Base-by-base conservation (phyloP, 257 asterid genomes). In the Gentiana dahurica region DNA sequence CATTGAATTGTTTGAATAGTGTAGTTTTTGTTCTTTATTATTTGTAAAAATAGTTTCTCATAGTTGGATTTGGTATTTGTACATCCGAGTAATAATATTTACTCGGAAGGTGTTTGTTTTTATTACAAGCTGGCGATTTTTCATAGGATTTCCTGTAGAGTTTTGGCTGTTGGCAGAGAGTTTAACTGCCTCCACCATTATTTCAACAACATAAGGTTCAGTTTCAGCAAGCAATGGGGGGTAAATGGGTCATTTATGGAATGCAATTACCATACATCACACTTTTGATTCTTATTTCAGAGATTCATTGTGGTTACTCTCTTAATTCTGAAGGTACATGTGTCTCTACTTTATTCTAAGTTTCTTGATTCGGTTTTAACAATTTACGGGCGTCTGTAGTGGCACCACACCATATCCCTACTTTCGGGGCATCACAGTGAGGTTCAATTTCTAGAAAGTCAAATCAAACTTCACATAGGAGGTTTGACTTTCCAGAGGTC, bases 251-350 rank as follows among this genome's bases (percentile, higher is more conserved):
- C 52, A 69, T 67, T 61, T 66, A 66, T 66, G 75, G 68, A 73
- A 75, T 71, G 60, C 81, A 59, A 52, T 68, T 79, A 68, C 68
- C 76, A 41, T 69, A 63, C 65, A 66, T 77, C 15, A 36, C 67
- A 8, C 71, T 79, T 71, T 59, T 78, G 12, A 38, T 90, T 68
- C 77, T 82, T 51, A 62, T 68, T 58, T 73, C 64, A 46, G 64
- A 74, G 32, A 59, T 69, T 68, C 81, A 57, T n/a, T 81, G 81
- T 8, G 58, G 86, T 62, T 66, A 57, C 51, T 77, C 89, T n/a
- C 80, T 82, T 68, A 82, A 74, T 60, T 66, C 83, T 43, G 95
- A 90, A 82, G 98, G 98, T 90, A 84, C 54, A 5, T 4, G 8
- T 35, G 50, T 54, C 49, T 58, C 34, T 44, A 54, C 49, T 52